Conservation (phyloP, 1,139 yeast genomes). For the Geotrichum phurueaensis region DNA sequence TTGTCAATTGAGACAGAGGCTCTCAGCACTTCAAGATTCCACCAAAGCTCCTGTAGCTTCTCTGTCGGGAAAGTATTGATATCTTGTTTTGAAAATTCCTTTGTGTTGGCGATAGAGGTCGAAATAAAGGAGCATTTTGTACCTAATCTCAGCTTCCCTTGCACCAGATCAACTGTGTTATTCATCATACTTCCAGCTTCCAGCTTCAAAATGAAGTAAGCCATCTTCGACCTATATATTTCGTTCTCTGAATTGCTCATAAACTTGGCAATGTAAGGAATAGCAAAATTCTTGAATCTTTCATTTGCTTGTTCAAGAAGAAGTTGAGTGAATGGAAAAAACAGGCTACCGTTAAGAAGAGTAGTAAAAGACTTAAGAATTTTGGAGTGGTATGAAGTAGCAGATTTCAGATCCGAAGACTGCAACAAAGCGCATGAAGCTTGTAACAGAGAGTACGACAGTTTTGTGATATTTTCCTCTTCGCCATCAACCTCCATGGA, state of each 20-base stretch:
- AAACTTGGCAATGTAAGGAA: slow-evolving; percentile 22
- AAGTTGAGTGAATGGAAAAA: slow-evolving; percentile 37
- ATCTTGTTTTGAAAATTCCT: background rate
- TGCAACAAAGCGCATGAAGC: slow-evolving; percentile 20
- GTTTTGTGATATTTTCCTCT: background rate
- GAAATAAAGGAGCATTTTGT: slow-evolving; percentile 1
- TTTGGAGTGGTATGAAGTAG: slow-evolving; percentile 22
- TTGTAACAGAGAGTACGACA: slow-evolving; percentile 11
- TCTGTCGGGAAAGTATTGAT: background rate
- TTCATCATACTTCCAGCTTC: slow-evolving; percentile 18
- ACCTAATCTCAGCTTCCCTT: slow-evolving; percentile 13
- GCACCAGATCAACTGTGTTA: slow-evolving; percentile 16
- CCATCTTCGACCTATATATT: slow-evolving; percentile 8
- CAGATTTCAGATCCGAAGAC: slow-evolving; percentile 25
- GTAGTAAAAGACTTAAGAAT: slow-evolving; percentile 16
- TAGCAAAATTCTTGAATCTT: slow-evolving; percentile 23
- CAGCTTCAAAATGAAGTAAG: slow-evolving; percentile 16
- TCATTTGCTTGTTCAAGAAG: slow-evolving; percentile 34
- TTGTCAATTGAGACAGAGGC: slow-evolving; percentile 16
- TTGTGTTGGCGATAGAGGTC: slow-evolving; percentile 1
- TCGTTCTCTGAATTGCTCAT: slow-evolving; percentile 13
- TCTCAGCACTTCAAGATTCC: slow-evolving; percentile 19
- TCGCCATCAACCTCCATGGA: background rate
- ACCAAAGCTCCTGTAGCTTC: slow-evolving; percentile 20
- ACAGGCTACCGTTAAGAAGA: slow-evolving; percentile 16